A percentile compares a stretch with the other conserved stretches of the same genome.
Evolutionary conservation across 2,329 filamentous ascomycete genomes (phyloP).

Genomic region (Aspergillus phoenicis): DNA sequence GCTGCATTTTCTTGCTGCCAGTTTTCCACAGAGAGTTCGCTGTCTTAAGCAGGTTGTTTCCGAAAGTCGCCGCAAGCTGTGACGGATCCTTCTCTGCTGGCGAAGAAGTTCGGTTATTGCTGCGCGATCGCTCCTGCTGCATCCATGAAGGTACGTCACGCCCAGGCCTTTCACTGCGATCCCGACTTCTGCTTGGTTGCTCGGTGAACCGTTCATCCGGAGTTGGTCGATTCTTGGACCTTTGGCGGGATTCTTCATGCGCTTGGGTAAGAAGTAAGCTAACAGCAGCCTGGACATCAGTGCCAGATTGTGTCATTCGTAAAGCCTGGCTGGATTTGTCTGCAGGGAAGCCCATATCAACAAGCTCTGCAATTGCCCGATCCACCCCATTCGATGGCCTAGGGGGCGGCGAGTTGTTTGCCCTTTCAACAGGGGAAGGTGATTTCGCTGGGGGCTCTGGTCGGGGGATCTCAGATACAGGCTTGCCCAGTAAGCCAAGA

Average conservation of each 20-base stretch:
- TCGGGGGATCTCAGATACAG: conserved; percentile 55
- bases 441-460: conserved; percentile 33
- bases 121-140: conserved; percentile 52
- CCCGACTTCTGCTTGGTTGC: conserved; percentile 27
- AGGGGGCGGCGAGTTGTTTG: conserved; percentile 22
- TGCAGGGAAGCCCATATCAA: conserved; percentile 91
- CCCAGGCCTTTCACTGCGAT: conserved; percentile 30
- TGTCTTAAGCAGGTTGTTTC: conserved; percentile 84
- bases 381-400: conserved; percentile 62
- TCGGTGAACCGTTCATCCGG: conserved; percentile 22
- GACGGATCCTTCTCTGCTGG: conserved; percentile 71
- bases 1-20: conserved; percentile 87
- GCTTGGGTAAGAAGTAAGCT: conserved; percentile 90
- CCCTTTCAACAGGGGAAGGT: conserved; percentile 18
- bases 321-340: conserved; percentile 82
- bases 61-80: conserved; percentile 79
- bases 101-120: conserved; percentile 41
- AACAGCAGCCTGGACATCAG: conserved; percentile 83
- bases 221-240: conserved; percentile 48
- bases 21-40: conserved; percentile 96
- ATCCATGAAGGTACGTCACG: conserved; percentile 62
- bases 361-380: conserved; percentile 79
- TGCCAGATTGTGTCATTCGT: conserved; percentile 74
- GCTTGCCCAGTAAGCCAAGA: conserved; percentile 62
- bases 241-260: conserved; percentile 78